Percentiles rank a stretch among this genome's conserved stretches.
These are phyloP conservation scores for Diddensiella transvaalensis DNA, from an alignment of 805 yeast genomes.

Conservation along the genomic window DNA sequence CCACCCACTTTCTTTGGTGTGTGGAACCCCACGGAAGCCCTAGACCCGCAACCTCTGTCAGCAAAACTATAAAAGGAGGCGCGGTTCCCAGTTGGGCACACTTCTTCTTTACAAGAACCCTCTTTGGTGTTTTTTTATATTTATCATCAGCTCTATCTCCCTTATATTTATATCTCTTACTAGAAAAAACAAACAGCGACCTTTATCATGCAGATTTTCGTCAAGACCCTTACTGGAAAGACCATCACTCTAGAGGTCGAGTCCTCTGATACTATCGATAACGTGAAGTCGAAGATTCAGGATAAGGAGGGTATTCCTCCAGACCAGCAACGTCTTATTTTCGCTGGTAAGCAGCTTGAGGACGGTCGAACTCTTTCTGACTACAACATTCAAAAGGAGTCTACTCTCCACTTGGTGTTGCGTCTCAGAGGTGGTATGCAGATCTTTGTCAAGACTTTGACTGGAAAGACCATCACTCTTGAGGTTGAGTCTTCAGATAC, in stretches of 20 bases:
- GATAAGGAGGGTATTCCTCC: slow-evolving; percentile 46
- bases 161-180: too few species aligned
- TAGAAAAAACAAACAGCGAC: too few species aligned
- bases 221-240: slow-evolving; percentile 86
- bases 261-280: slow-evolving; percentile 92
- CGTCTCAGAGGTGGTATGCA: slow-evolving; percentile 94
- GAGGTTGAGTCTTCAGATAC: slow-evolving; percentile 94
- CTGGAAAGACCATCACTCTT: slow-evolving; percentile 86
- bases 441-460: slow-evolving; percentile 83
- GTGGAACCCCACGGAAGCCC: too few species aligned
- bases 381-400: slow-evolving; percentile 93
- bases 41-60: too few species aligned
- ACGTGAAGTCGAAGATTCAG: slow-evolving; percentile 81
- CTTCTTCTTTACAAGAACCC: too few species aligned
- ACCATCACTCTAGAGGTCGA: slow-evolving; percentile 87
- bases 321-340: slow-evolving; percentile 91
- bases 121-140: too few species aligned
- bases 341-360: slow-evolving; percentile 94
- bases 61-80: too few species aligned
- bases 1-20: too few species aligned
- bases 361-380: slow-evolving; percentile 92
- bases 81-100: too few species aligned
- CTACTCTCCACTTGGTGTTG: slow-evolving; percentile 76
- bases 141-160: too few species aligned
- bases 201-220: slow-evolving; percentile 91